Evolutionary conservation across 495 filamentous ascomycete genomes (phyloP).

Genomic region (Aspergillus biplanus): DNA sequence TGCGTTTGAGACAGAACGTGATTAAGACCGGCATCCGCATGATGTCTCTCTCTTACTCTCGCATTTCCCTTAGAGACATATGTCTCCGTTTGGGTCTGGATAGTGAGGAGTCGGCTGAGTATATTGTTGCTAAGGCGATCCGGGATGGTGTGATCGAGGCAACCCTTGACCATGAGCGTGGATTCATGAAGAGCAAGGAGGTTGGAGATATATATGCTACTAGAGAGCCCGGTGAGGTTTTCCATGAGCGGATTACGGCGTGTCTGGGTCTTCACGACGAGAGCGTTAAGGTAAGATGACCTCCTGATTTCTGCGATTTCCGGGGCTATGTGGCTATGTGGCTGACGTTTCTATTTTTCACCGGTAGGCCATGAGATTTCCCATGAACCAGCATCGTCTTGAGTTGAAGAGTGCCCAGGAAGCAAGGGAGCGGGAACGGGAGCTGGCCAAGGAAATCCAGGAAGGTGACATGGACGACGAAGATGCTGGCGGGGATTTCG

Average conservation of each 20-base stretch:
- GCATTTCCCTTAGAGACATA: slow-evolving; percentile 96
- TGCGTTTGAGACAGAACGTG: slow-evolving; percentile 94
- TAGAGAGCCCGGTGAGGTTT: slow-evolving; percentile 91
- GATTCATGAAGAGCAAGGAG: slow-evolving; percentile 98
- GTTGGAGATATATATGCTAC: slow-evolving; percentile 94
- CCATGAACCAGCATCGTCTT: slow-evolving; percentile 98
- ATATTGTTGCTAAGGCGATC: slow-evolving; percentile 98
- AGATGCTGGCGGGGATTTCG: slow-evolving; percentile 94
- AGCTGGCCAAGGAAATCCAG: slow-evolving; percentile 98
- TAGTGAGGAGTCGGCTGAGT: slow-evolving; percentile 94
- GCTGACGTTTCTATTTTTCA: slow-evolving; percentile 3
- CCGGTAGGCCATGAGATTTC: slow-evolving; percentile 90
- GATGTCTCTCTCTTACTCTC: slow-evolving; percentile 97
- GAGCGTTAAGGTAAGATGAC: slow-evolving; percentile 84
- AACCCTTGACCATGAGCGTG: slow-evolving; percentile 87
- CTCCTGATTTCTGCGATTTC: not conserved
- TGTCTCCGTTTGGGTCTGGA: slow-evolving; percentile 92
- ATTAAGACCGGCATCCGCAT: slow-evolving; percentile 99
- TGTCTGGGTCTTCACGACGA: slow-evolving; percentile 93
- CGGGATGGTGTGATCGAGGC: slow-evolving; percentile 98
- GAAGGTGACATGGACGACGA: slow-evolving; percentile 97
- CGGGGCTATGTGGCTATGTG: not conserved
- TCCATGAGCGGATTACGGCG: slow-evolving; percentile 93
- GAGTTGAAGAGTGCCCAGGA: slow-evolving; percentile 98
- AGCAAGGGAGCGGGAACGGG: slow-evolving; percentile 90